Conservation (phyloP, 2,329 filamentous ascomycete species). For the Cadophora luteo-olivacea region DNA sequence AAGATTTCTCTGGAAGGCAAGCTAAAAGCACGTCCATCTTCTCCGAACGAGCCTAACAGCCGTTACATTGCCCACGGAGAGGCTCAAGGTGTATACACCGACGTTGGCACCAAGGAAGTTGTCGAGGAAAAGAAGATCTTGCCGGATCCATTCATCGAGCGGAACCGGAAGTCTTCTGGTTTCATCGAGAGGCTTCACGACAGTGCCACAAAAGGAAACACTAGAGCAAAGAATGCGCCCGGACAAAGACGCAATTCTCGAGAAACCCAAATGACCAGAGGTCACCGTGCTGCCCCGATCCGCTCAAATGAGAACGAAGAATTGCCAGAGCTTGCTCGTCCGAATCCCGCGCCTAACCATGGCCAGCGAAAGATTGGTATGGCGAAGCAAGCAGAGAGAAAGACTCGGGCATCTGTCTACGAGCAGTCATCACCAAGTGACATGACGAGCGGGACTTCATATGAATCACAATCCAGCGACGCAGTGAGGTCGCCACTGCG, state of each 20-base stretch:
- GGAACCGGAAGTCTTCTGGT: conserved; percentile 25
- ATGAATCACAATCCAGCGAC: conserved; percentile 27
- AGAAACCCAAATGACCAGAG: background rate
- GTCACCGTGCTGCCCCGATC: background rate
- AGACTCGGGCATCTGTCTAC: background rate
- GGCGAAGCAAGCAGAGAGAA: conserved; percentile 25
- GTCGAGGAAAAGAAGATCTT: conserved; percentile 32
- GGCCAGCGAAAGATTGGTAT: background rate
- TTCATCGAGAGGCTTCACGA: conserved; percentile 37
- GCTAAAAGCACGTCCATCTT: conserved; percentile 36
- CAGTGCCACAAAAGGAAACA: conserved; percentile 3
- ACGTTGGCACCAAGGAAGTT: conserved; percentile 33
- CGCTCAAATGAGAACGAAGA: background rate
- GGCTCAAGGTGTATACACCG: conserved; percentile 36
- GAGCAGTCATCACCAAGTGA: conserved; percentile 25
- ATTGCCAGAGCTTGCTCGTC: background rate
- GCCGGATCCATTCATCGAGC: conserved; percentile 40
- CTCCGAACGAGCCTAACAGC: conserved; percentile 32
- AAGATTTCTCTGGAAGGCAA: conserved; percentile 32
- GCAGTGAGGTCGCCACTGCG: conserved; percentile 28
- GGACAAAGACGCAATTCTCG: background rate
- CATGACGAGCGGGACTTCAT: conserved; percentile 30
- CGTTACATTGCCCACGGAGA: conserved; percentile 42
- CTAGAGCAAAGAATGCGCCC: background rate
- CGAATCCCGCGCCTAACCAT: background rate